Base-by-base conservation (phyloP, 306 rosid species). In the Trichosanthes cucumerina region DNA sequence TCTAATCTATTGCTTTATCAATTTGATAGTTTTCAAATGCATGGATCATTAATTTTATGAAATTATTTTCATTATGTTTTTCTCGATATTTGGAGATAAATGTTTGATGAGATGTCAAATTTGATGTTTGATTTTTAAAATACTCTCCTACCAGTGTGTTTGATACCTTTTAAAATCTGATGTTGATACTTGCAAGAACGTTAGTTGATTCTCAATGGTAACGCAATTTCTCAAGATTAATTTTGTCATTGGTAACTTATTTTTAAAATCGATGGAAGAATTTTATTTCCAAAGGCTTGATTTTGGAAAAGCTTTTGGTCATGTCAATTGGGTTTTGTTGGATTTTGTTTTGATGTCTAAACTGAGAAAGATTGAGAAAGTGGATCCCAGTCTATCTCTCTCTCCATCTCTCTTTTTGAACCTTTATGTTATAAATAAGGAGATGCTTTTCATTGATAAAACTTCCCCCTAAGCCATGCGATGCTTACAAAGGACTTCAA, bases 1-100 rank as follows among this genome's bases (percentile, higher is more conserved):
- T 19, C 38, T 73, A 47, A 34, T 47, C 68, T 49, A 34, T 52
- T 76, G 79, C 63, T 76, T 76, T 71, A 71, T 24, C 68, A 21
- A 23, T 34, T 54, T 73, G 43, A 73, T 73, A 73, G 41, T 31
- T 73, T 49, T 73, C 43, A 71, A 46, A 46, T 71, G 77, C 41
- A 72, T 72, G 8, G 21, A 28, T 72, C 38, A 21, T 23, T 70
- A 21, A 2, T 44, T 68, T 69, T 41, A 39, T 36, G 73, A 26
- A 31, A 21, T 4, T 49, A 1, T 46, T 73, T 73, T 49, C 78
- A 4, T 26, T 14, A 26, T 33, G 33, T 73, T 50, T 46, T 66
- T 68, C 12, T 46, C 2, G 14, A 26, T 74, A 75, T 54, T 8
- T 4, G 2, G 77, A 47, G 18, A 73, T 36, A 64, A 19, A 33